Base-by-base conservation (phyloP, 306 rosid species). In the Acacia crassicarpa region DNA sequence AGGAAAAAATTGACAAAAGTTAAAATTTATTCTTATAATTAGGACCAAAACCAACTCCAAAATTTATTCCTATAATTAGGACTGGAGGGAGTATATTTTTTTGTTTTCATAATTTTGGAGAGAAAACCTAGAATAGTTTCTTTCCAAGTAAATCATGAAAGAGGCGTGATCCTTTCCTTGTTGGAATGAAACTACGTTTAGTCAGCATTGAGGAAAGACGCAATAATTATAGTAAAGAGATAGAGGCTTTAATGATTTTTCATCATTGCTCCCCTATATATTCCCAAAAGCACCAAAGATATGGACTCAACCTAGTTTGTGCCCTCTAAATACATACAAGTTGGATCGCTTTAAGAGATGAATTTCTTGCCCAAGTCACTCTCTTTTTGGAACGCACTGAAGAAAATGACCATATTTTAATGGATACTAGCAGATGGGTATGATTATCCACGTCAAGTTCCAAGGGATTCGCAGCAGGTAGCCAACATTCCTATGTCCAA, bases 171-270 rank as follows among this genome's bases (percentile, higher is more conserved):
- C 53, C 9, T 49, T 35, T 48, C 44, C 43, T 54, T 48, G 41
- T 48, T 75, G 23, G 25, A 35, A 61, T 25, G 81, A 56, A 56
- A 58, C 54, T 82, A 71, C 58, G 43, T 13, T 54, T 75, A 38
- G 63, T 67, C 30, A 67, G 53, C 44, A 58, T 32, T 41, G 72
- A 77, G 38, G 79, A 48, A 76, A 71, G 79, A 78, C 23, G 67
- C 82, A 71, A 70, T 62, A 35, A 71, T 71, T 61, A 33, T 59
- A 7, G n/a, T 19, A 11, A 82, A 82, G 65, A 58, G 81, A 58
- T 59, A 67, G 62, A 68, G 81, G 32, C 41, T 59, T 67, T 38
- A 63, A 72, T 78, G 83, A 83, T 83, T 72, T 40, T 78, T 59
- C 82, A 77, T 78, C 79, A 78, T 61, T 16, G 49, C 49, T 14